phyloP scores from a whole-genome alignment of 805 yeast genomes.

The Candida pseudofarinosa region DNA sequence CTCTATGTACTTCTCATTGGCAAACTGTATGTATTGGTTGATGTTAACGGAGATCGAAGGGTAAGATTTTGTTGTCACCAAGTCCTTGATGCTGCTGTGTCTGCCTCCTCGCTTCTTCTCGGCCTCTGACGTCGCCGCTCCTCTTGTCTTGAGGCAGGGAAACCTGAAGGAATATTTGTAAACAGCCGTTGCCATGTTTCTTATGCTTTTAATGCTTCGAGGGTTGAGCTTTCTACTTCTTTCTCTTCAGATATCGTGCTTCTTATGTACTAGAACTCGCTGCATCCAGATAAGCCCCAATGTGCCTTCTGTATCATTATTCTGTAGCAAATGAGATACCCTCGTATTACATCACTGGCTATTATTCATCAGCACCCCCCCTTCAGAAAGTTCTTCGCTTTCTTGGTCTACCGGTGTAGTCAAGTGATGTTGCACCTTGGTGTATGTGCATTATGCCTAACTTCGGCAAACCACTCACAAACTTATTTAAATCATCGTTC shows the following conservation, averaged over 20 bases:
- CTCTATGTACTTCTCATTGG: slow-evolving; percentile 5
- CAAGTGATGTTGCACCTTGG: not conserved
- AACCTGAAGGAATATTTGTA: slow-evolving; percentile 3
- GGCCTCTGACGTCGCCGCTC: not conserved
- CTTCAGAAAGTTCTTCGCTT: not conserved
- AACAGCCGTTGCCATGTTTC: not conserved
- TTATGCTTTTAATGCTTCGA: not conserved
- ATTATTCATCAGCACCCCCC: not conserved
- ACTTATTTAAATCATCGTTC: not conserved
- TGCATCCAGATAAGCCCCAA: not conserved
- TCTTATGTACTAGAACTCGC: not conserved
- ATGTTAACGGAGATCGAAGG: slow-evolving; percentile 7
- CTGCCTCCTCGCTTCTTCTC: slow-evolving; percentile 1
- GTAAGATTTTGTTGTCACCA: slow-evolving; percentile 5
- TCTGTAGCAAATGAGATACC: not conserved
- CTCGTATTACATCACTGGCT: not conserved
- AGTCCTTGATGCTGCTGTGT: slow-evolving; percentile 1
- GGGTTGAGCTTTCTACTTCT: too few relatives aligned
- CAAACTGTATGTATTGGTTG: slow-evolving; percentile 1
- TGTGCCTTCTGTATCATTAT: not conserved
- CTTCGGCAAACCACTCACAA: not conserved
- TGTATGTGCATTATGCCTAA: not conserved
- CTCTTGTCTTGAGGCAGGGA: slow-evolving; percentile 1
- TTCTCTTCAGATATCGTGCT: not conserved
- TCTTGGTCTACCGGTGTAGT: not conserved